Evolutionary conservation across 805 yeast genomes (phyloP).

Genomic region (Suhomyces vadensis): DNA sequence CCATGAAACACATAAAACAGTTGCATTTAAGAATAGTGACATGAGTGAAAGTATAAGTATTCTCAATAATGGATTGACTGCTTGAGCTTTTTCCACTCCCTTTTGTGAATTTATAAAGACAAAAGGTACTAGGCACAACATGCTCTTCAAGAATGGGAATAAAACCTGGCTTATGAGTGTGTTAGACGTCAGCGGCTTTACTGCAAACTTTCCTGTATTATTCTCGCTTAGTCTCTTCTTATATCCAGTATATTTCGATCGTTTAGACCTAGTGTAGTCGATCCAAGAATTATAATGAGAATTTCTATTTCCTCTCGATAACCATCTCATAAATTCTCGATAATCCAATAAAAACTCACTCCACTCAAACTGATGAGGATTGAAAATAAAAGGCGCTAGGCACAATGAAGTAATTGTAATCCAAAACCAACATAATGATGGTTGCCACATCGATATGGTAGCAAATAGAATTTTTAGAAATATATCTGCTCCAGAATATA

Average conservation of each 20-base stretch:
- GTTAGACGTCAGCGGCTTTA: constrained; percentile 2
- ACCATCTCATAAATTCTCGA: constrained; percentile 62
- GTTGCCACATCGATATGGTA: constrained; percentile 78
- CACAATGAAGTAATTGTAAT: constrained; percentile 48
- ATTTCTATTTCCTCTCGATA: constrained; percentile 73
- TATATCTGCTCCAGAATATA: constrained; percentile 74
- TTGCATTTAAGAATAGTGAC: constrained; percentile 48
- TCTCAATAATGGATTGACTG: constrained; percentile 57
- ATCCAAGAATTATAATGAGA: constrained; percentile 79
- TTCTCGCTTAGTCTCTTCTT: constrained; percentile 14
- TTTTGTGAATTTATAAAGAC: constrained; percentile 83
- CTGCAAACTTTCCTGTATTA: neutral
- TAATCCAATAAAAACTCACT: constrained; percentile 51
- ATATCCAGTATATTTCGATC: constrained; percentile 29
- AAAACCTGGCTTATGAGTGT: constrained; percentile 7
- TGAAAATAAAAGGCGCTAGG: constrained; percentile 52
- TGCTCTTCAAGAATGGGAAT: constrained; percentile 1
- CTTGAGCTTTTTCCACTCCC: constrained; percentile 54
- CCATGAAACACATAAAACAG: constrained; percentile 32
- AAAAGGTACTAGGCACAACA: constrained; percentile 55
- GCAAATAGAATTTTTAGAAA: constrained; percentile 73
- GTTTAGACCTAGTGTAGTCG: constrained; percentile 46
- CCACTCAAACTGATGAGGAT: constrained; percentile 55
- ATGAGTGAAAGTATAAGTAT: constrained; percentile 51
- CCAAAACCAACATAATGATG: constrained; percentile 63